Evolutionary conservation across 2,329 filamentous ascomycete species (phyloP).

Genomic region (Ophiostoma piceae): DNA sequence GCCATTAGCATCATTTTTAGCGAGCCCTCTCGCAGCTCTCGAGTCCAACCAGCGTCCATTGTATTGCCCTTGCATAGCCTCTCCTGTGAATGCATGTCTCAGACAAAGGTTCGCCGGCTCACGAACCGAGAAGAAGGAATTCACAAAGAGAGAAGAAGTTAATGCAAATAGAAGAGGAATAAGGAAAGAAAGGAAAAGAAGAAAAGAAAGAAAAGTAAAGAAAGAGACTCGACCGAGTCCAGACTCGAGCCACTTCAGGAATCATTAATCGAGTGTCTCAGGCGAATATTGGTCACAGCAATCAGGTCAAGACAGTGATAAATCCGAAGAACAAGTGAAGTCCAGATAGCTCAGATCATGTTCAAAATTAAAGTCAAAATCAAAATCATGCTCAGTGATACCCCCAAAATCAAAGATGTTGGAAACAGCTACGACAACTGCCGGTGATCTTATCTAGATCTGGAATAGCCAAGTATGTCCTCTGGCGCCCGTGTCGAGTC

Average conservation of each 20-base stretch:
- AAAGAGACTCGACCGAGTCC: background rate
- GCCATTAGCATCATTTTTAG: background rate
- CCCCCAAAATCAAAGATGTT: background rate
- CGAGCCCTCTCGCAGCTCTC: background rate
- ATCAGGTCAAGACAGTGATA: background rate
- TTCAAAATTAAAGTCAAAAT: background rate
- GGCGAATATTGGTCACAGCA: background rate
- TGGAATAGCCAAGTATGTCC: background rate
- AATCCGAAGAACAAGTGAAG: background rate
- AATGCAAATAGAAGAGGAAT: background rate
- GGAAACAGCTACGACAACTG: background rate
- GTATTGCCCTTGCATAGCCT: constrained; percentile 1
- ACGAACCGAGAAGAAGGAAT: background rate
- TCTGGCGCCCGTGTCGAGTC: background rate
- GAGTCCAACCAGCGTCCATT: background rate
- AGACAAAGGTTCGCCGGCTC: constrained; percentile 3
- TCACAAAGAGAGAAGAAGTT: background rate
- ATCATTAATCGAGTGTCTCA: background rate
- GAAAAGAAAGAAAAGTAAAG: background rate
- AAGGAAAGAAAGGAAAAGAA: background rate
- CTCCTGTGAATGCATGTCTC: constrained; percentile 3
- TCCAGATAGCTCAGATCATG: background rate
- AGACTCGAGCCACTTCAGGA: background rate
- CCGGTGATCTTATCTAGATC: constrained; percentile 1
- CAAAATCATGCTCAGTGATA: no score